These are phyloP conservation scores for Penicillium daleae DNA, from an alignment of 495 filamentous ascomycete genomes.

Conservation along the genomic window DNA sequence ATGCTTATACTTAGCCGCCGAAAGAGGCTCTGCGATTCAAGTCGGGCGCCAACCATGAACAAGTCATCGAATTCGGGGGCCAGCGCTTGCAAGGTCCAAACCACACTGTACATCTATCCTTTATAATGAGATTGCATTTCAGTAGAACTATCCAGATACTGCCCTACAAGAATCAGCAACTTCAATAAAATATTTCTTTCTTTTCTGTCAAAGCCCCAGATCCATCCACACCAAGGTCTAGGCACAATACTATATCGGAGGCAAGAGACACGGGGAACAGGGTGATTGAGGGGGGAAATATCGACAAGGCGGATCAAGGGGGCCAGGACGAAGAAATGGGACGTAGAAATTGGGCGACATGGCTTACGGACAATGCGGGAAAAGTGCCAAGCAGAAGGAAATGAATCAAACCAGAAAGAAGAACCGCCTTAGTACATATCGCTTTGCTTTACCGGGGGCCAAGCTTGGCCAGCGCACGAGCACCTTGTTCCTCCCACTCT, in stretches of 20 bases:
- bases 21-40: no score
- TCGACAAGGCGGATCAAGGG: slow-evolving; percentile 24
- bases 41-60: no score
- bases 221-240: slow-evolving; percentile 36
- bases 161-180: background rate
- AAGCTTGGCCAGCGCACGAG: slow-evolving; percentile 85
- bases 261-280: slow-evolving; percentile 25
- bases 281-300: slow-evolving; percentile 27
- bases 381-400: slow-evolving; percentile 27
- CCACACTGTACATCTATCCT: no score
- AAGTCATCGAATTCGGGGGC: no score
- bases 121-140: background rate
- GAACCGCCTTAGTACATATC: slow-evolving; percentile 31
- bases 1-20: no score
- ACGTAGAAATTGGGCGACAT: slow-evolving; percentile 14
- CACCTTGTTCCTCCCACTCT: slow-evolving; percentile 94
- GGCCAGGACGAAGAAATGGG: slow-evolving; percentile 8
- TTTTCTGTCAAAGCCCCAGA: slow-evolving; percentile 32
- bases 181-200: slow-evolving; percentile 26
- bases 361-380: slow-evolving; percentile 34
- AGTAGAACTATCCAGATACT: background rate
- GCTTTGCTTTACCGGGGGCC: slow-evolving; percentile 64
- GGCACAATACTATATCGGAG: slow-evolving; percentile 29
- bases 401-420: slow-evolving; percentile 15
- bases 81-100: no score